Conservation (phyloP, 2,329 filamentous ascomycete species). For the Stagonosporopsis chrysanthemi region DNA sequence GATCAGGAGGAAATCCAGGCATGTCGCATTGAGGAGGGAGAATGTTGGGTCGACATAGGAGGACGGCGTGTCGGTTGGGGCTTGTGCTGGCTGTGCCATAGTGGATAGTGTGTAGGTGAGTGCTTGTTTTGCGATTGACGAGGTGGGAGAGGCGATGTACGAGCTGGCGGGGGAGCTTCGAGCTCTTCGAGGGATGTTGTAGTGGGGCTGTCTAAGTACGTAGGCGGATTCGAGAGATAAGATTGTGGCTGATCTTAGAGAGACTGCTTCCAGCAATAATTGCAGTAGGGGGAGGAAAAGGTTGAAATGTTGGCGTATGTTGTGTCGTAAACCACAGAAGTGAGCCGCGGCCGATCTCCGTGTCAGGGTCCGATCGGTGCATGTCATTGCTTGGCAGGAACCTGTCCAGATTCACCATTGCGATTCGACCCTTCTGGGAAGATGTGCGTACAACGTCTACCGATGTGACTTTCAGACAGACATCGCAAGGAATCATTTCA, state of each 20-base stretch:
- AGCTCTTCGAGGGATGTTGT: background rate
- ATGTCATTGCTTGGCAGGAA: slow-evolving; percentile 20
- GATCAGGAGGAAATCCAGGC: slow-evolving; percentile 93
- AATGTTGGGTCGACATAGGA: slow-evolving; percentile 73
- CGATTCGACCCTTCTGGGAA: background rate
- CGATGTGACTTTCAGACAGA: no score
- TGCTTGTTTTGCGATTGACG: background rate
- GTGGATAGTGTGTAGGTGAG: background rate
- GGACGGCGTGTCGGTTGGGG: slow-evolving; percentile 26
- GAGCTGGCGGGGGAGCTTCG: background rate
- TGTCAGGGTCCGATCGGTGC: slow-evolving; percentile 13
- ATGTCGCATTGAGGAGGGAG: slow-evolving; percentile 80
- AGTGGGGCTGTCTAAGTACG: background rate
- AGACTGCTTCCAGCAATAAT: background rate
- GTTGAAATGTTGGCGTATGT: background rate
- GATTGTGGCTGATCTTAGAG: background rate
- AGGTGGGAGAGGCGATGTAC: background rate
- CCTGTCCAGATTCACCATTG: background rate
- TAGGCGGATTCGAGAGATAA: background rate
- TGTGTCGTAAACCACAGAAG: background rate
- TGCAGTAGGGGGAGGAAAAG: background rate
- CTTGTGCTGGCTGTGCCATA: slow-evolving; percentile 27
- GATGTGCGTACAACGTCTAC: no score
- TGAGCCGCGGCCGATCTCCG: slow-evolving; percentile 17
- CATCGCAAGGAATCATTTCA: no score